Evolutionary conservation across 768 basidiomycete genomes (phyloP).

Genomic region (Gelatoporia subvermispora): DNA sequence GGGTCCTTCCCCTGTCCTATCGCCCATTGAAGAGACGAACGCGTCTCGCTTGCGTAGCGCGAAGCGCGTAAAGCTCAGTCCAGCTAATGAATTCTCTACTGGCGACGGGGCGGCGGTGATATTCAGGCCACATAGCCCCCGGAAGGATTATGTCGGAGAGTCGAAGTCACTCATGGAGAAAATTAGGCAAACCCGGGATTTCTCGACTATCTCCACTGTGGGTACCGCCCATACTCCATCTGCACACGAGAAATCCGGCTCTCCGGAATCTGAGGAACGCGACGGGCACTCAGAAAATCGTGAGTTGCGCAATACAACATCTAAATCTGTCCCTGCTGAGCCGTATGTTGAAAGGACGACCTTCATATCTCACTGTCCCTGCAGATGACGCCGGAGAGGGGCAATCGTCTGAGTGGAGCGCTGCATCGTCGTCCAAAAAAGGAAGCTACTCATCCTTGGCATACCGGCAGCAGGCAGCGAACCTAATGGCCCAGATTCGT

Average conservation of each 20-base stretch:
- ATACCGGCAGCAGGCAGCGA: constrained; percentile 73
- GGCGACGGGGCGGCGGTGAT: constrained; percentile 42
- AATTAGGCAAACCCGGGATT: constrained; percentile 73
- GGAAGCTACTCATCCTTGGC: constrained; percentile 54
- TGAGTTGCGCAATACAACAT: not conserved
- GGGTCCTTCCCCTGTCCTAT: constrained; percentile 36
- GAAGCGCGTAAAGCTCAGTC: constrained; percentile 78
- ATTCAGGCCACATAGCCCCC: constrained; percentile 43
- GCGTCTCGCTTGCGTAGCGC: constrained; percentile 62
- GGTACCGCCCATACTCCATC: constrained; percentile 34
- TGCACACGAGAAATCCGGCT: constrained; percentile 4
- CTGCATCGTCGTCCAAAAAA: constrained; percentile 23
- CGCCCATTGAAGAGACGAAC: constrained; percentile 30
- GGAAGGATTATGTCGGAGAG: constrained; percentile 75
- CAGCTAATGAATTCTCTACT: constrained; percentile 49
- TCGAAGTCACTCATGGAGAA: constrained; percentile 74
- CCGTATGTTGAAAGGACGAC: constrained; percentile 3
- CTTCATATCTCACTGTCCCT: constrained; percentile 9
- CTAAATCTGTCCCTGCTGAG: not conserved
- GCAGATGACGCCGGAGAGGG: constrained; percentile 4
- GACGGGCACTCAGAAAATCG: not conserved
- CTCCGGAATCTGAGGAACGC: not conserved
- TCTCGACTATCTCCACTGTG: constrained; percentile 68
- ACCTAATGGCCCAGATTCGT: constrained; percentile 83
- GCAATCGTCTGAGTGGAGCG: constrained; percentile 16